Base-by-base conservation (phyloP, 129 eudicot genomes). In the Flaveria trinervia region DNA sequence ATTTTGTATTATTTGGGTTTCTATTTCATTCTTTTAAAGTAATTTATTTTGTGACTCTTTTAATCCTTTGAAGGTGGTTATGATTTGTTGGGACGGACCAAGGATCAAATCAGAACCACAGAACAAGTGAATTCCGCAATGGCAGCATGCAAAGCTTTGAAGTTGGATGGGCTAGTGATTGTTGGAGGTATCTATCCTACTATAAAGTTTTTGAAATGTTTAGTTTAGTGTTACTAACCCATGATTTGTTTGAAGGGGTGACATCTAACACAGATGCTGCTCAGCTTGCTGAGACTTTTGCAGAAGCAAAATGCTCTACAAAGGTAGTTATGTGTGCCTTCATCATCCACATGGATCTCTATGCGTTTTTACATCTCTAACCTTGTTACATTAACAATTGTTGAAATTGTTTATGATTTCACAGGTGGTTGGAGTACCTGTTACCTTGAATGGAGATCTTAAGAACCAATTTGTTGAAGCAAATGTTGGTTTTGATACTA, bases 211-310 rank as follows among this genome's bases (percentile, higher is more conserved):
- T 70, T 57, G 71, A 25, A 36, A 26, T 30, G 4, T 12, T 4
- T 45, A 11, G n/a, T 49, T 49, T 49, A 49, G 14, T 26, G 36
- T 60, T 46, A 46, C 71, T 71, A 61, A 83, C 30, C 16, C 17
- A 49, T 55, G 61, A 65, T 74, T 74, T 59, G 22, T 71, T 71
- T 84, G 80, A 79, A 93, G 98, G 98, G 75, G 98, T 93, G 23
- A 91, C 98, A 36, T 93, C 98, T 76, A 93, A 93, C 82, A 93
- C 98, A 18, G 97, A 90, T 84, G 98, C 97, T 77, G 98, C 96
- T 72, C 97, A 91, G 77, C 98, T 93, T 84, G 98, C 98, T 52
- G 98, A 93, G 83, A 89, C 91, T 43, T 93, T 93, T 89, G 98
- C 96, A 45, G 98, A 88, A 82, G 90, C 89, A 51, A 88, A 90